Percentiles rank a stretch among this genome's conserved stretches.
Conservation (phyloP, 176 grass and related monocot genomes). For the Cymbopogon citratus region DNA sequence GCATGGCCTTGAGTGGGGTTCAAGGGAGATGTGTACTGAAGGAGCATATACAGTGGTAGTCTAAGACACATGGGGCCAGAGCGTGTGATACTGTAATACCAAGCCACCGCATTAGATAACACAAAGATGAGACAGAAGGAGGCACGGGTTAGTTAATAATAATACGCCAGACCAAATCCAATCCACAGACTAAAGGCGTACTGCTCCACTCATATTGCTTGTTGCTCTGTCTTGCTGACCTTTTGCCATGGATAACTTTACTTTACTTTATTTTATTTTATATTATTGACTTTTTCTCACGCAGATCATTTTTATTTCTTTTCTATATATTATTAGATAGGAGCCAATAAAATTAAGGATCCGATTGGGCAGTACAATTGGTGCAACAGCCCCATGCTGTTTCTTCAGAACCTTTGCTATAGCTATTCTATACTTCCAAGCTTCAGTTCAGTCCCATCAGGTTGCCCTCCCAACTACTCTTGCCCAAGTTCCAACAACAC, state of each 20-base stretch:
- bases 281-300: neutral
- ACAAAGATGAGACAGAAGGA: slow-evolving; percentile 15
- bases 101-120: neutral
- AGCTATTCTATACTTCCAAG: neutral
- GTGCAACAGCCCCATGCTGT: neutral
- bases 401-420: neutral
- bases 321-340: neutral
- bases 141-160: slow-evolving; percentile 23
- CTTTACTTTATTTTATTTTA: neutral
- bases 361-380: neutral
- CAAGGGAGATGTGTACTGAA: slow-evolving; percentile 36
- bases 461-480: neutral
- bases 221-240: neutral
- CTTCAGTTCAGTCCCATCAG: slow-evolving; percentile 5
- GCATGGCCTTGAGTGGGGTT: slow-evolving; percentile 59
- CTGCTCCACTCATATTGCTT: slow-evolving; percentile 8
- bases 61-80: slow-evolving; percentile 33
- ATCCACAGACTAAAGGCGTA: slow-evolving; percentile 15
- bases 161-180: slow-evolving; percentile 17
- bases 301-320: neutral
- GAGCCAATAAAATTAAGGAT: neutral
- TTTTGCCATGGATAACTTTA: neutral
- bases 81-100: slow-evolving; percentile 39
- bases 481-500: slow-evolving; percentile 21
- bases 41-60: neutral